These are phyloP conservation scores for Cystobasidium onofrii DNA, from an alignment of 768 basidiomycete genomes.

Conservation along the genomic window DNA sequence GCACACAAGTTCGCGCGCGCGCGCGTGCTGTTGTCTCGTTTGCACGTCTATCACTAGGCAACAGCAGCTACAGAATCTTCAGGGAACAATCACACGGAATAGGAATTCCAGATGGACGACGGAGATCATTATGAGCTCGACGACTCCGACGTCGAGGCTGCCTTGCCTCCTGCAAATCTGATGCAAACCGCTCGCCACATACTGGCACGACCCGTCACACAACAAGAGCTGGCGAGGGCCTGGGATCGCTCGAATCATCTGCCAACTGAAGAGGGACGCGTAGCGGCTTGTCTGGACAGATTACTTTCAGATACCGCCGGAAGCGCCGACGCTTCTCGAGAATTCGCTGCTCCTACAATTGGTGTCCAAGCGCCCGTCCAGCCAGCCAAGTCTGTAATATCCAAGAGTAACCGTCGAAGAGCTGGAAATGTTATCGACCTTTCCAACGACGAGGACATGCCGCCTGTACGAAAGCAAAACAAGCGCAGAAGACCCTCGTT, in stretches of 20 bases:
- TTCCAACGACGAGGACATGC: background rate
- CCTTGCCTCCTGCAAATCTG: conserved; percentile 1
- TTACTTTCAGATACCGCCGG: background rate
- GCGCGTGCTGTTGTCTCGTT: background rate
- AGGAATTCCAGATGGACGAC: background rate
- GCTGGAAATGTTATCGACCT: background rate
- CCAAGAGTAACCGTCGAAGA: background rate
- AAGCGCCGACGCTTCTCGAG: background rate
- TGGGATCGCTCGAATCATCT: conserved; percentile 8
- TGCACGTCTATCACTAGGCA: background rate
- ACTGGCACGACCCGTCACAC: background rate
- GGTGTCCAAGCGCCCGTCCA: background rate
- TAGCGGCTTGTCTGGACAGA: background rate
- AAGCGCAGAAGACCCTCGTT: background rate
- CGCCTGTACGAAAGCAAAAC: background rate
- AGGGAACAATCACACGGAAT: background rate
- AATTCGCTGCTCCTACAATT: background rate
- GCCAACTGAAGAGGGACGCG: background rate
- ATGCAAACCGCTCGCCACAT: conserved; percentile 14
- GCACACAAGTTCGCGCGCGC: no score
- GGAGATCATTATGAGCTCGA: conserved; percentile 2
- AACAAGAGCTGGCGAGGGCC: conserved; percentile 1
- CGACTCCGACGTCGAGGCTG: conserved; percentile 5
- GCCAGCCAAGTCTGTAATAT: background rate
- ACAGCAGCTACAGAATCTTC: no score